Conservation (phyloP, 441 rosid genomes). For the Pelargonium citronellum region DNA sequence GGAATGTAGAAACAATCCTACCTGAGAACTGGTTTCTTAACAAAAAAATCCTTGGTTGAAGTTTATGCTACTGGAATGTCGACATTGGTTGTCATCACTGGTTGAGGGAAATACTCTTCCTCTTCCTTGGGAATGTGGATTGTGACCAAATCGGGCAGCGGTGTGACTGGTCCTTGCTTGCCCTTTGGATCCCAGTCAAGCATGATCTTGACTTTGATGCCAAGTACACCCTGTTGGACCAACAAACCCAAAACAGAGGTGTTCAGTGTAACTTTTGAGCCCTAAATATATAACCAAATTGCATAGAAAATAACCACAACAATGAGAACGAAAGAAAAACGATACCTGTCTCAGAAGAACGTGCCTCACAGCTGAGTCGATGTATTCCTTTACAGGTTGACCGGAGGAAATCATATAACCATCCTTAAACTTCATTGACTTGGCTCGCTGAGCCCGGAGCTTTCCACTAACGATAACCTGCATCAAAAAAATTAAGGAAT, state of each 20-base stretch:
- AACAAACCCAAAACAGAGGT: too few relatives aligned
- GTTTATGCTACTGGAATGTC: neutral
- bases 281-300: too few relatives aligned
- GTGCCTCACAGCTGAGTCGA: constrained; percentile 59
- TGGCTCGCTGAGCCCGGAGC: constrained; percentile 54
- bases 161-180: neutral
- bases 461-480: constrained; percentile 52
- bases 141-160: neutral
- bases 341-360: constrained; percentile 55
- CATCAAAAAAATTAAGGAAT: neutral
- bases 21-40: too few relatives aligned
- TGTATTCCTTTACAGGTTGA: constrained; percentile 58
- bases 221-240: neutral
- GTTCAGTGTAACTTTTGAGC: too few relatives aligned
- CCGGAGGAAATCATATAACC: constrained; percentile 83
- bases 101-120: neutral
- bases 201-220: constrained; percentile 4
- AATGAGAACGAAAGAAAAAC: too few relatives aligned
- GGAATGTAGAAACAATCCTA: too few relatives aligned
- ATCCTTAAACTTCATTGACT: constrained; percentile 73
- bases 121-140: neutral
- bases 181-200: constrained; percentile 1
- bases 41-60: neutral
- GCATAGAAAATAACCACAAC: too few relatives aligned
- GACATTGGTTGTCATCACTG: neutral